phyloP scores from a whole-genome alignment of 192 early-diverging fungal species.

The Geranomyces michiganensis region DNA sequence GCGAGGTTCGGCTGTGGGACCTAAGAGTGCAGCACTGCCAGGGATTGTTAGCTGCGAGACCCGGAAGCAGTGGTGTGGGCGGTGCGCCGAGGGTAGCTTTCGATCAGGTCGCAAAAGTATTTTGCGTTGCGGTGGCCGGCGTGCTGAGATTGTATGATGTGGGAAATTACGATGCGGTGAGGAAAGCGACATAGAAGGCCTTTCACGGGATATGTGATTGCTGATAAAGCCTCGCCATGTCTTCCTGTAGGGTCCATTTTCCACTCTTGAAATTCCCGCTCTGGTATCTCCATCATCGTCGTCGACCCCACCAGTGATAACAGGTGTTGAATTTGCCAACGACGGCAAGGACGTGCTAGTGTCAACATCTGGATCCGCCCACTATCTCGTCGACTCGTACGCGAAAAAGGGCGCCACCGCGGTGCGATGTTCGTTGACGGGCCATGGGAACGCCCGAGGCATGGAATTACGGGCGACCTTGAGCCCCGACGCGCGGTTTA shows the following conservation, averaged over 20 bases:
- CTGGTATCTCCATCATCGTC: not conserved
- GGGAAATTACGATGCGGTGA: slow-evolving; percentile 57
- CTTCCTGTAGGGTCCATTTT: slow-evolving; percentile 44
- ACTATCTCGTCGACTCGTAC: slow-evolving; percentile 73
- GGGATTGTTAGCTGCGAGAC: not conserved
- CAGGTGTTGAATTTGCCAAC: slow-evolving; percentile 62
- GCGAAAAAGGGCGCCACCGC: slow-evolving; percentile 34
- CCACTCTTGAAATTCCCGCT: slow-evolving; percentile 27
- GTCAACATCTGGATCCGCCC: slow-evolving; percentile 58
- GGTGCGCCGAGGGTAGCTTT: slow-evolving; percentile 62
- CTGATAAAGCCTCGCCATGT: not conserved
- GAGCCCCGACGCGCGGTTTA: slow-evolving; percentile 76
- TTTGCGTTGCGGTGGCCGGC: slow-evolving; percentile 64
- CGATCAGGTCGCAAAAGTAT: slow-evolving; percentile 79
- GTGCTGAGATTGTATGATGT: slow-evolving; percentile 74
- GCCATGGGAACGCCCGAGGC: slow-evolving; percentile 29
- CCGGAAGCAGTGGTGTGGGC: slow-evolving; percentile 33
- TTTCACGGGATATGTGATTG: no score
- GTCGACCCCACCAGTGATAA: slow-evolving; percentile 1
- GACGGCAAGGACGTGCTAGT: slow-evolving; percentile 77
- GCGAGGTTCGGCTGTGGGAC: slow-evolving; percentile 86
- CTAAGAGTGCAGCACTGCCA: slow-evolving; percentile 63
- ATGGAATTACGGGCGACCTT: slow-evolving; percentile 61
- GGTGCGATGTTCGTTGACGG: slow-evolving; percentile 41
- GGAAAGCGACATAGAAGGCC: not conserved